Conservation (phyloP, 2,329 filamentous ascomycete species). For the Hypoxylon sp. region DNA sequence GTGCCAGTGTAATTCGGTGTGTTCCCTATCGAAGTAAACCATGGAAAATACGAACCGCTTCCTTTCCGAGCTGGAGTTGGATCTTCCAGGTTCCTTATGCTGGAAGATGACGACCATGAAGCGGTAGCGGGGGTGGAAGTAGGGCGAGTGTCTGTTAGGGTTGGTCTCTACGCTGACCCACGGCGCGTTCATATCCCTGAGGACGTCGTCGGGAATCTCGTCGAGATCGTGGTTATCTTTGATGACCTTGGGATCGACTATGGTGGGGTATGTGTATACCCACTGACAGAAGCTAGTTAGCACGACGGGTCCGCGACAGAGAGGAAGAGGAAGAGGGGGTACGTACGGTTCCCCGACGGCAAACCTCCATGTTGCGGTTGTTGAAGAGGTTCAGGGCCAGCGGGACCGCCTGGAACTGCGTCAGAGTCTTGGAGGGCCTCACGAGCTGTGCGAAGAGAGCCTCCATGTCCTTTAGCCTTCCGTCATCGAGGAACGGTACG, state of each 20-base stretch:
- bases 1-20: neutral
- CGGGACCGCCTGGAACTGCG: neutral
- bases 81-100: neutral
- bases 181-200: neutral
- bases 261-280: neutral
- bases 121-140: neutral
- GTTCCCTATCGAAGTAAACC: neutral
- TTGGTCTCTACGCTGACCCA: neutral
- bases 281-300: neutral
- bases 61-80: neutral
- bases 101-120: neutral
- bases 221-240: neutral
- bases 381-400: neutral
- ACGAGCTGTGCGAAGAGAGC: neutral
- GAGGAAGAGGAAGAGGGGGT: neutral
- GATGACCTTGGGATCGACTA: neutral
- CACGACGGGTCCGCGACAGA: neutral
- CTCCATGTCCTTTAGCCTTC: neutral
- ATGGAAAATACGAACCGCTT: neutral
- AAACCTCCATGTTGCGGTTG: neutral
- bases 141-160: neutral
- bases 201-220: neutral
- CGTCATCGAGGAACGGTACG: neutral
- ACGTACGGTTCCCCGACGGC: neutral
- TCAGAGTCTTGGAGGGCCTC: neutral